Percentiles rank a stretch among this genome's conserved stretches.
Conservation (phyloP, 2,329 filamentous ascomycete species). For the Emericellopsis atlantica region DNA sequence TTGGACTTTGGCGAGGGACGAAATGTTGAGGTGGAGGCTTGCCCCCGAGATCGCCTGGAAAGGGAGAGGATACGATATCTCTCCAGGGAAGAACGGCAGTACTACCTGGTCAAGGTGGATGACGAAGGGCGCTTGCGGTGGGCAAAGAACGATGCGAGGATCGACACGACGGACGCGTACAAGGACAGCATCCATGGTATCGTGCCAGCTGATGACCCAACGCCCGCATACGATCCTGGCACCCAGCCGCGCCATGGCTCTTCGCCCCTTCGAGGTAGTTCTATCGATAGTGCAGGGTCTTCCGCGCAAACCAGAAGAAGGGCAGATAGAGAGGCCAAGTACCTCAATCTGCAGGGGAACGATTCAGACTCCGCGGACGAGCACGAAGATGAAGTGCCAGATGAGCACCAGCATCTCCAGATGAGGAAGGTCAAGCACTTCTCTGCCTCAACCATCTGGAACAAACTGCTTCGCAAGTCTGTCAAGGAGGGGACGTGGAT, state of each 20-base stretch:
- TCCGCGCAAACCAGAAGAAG: slow-evolving; percentile 35
- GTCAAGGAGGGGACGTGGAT: slow-evolving; percentile 89
- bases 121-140: slow-evolving; percentile 65
- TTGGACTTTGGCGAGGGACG: slow-evolving; percentile 70
- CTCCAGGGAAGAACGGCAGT: slow-evolving; percentile 65
- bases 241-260: slow-evolving; percentile 4
- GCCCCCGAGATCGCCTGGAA: slow-evolving; percentile 63
- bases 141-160: slow-evolving; percentile 68
- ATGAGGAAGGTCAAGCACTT: slow-evolving; percentile 44
- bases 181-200: slow-evolving; percentile 72
- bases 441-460: slow-evolving; percentile 60
- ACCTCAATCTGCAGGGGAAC: slow-evolving; percentile 37
- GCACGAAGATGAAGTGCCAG: slow-evolving; percentile 25
- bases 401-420: slow-evolving; percentile 40
- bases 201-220: slow-evolving; percentile 47
- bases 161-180: slow-evolving; percentile 64
- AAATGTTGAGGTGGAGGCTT: slow-evolving; percentile 54
- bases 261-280: slow-evolving; percentile 5
- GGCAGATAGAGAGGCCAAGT: slow-evolving; percentile 49
- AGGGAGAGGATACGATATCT: slow-evolving; percentile 74
- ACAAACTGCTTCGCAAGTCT: slow-evolving; percentile 65
- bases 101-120: slow-evolving; percentile 72
- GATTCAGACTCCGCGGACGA: too few species aligned
- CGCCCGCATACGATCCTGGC: slow-evolving; percentile 34
- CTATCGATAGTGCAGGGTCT: slow-evolving; percentile 18